Base-by-base conservation (phyloP, 495 filamentous ascomycete genomes). In the Penicillium steckii region DNA sequence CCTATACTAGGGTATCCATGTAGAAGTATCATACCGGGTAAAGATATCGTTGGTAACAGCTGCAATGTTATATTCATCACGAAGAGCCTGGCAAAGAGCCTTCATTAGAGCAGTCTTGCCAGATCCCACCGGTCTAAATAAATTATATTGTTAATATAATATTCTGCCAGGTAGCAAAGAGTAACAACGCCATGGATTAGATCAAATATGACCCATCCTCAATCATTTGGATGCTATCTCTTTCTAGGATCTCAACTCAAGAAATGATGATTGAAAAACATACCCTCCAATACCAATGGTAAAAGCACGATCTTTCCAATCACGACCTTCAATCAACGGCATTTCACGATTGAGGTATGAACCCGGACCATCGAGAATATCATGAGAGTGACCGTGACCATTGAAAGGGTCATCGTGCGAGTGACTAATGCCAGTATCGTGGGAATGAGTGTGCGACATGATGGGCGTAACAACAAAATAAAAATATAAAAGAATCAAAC, bases 21-120 rank as follows among this genome's bases (percentile, higher is more conserved):
- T 24, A 15, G 13, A 37, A 27, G 8, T 22, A 13, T 26, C 49
- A 4, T 64, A 80, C 77, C 81, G 77, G 22, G 94, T 97, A 81
- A 98, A 98, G 79, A 97, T 97, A 76, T 98, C 94, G 77, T 98
- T 98, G 24, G 94, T 98, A 3, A 98, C 92, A 32, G 92, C 94
- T 3, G 94, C 94, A 58, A 98, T 86, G 61, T 85, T 90, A 77
- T 90, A 89, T 22, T 80, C 65, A 42, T 83, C 73, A 26, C 94
- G 85, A 2, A 98, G 82, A 24, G 85, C 84, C 25, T 79, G 85
- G 71, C 90, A 95, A 56, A 97, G 83, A 23, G 88, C 84, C 8
- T 95, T 83, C 93, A 97, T 96, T 18, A 97, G 80, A 35, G 94
- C 94, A 13, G 94, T 97, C 70, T 98, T 98, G 62, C 94, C 94